A percentile compares a stretch with the other conserved stretches of the same genome.
Conservation (phyloP, 495 filamentous ascomycete genomes). For the Daldinia bambusicola region DNA sequence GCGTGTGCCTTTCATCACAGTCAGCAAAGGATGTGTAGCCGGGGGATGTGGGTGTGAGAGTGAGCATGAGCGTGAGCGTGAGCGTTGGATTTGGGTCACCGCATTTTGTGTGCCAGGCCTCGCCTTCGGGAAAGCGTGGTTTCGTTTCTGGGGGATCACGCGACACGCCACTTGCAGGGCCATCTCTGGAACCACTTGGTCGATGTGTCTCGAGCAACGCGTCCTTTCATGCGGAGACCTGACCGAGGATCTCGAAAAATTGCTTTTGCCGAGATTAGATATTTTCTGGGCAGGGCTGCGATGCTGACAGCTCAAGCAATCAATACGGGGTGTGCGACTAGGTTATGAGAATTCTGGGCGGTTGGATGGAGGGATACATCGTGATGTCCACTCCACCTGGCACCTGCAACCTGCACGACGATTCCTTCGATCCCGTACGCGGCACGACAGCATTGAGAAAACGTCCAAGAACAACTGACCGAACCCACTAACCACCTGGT, state of each 20-base stretch:
- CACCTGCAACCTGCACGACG: slow-evolving; percentile 33
- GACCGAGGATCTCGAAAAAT: slow-evolving; percentile 23
- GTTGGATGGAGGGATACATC: slow-evolving; percentile 24
- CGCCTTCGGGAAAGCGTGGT: not conserved
- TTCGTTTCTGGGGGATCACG: slow-evolving; percentile 16
- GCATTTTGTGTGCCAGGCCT: slow-evolving; percentile 19
- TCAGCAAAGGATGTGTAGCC: slow-evolving; percentile 23
- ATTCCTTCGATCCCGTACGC: slow-evolving; percentile 33
- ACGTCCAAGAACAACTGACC: slow-evolving; percentile 15
- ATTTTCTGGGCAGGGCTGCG: slow-evolving; percentile 4
- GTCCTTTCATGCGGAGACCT: slow-evolving; percentile 21
- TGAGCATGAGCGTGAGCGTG: not conserved
- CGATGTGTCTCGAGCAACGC: slow-evolving; percentile 4
- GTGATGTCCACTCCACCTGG: slow-evolving; percentile 17
- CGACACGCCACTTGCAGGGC: slow-evolving; percentile 31
- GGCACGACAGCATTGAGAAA: slow-evolving; percentile 24
- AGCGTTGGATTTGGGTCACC: slow-evolving; percentile 16
- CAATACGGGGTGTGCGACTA: slow-evolving; percentile 11
- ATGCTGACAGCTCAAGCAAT: slow-evolving; percentile 15
- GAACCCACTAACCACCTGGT: slow-evolving; percentile 25
- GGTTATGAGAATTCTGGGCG: slow-evolving; percentile 18
- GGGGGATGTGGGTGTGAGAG: not conserved
- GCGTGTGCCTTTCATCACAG: not conserved
- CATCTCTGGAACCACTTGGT: slow-evolving; percentile 31
- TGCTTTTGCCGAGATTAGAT: slow-evolving; percentile 13